Conservation (phyloP, 331 rosid genomes). For the Phaseolus coccineus region DNA sequence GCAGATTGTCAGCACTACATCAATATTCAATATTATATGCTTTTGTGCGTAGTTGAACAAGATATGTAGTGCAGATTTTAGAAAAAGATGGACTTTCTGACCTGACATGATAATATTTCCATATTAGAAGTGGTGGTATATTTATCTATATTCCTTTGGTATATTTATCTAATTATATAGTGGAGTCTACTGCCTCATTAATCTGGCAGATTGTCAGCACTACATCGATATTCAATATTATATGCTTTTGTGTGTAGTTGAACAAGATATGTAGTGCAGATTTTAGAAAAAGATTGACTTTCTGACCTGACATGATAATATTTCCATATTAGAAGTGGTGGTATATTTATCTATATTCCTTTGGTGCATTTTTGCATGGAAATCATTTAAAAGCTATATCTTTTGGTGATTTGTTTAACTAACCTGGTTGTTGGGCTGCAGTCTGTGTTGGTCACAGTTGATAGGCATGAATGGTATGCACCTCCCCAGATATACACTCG, state of each 20-base stretch:
- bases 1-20: constrained; percentile 1
- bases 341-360: constrained; percentile 18
- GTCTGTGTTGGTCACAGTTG: constrained; percentile 95
- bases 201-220: background rate
- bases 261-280: constrained; percentile 23
- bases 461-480: constrained; percentile 98
- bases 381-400: constrained; percentile 16
- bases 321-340: background rate
- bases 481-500: constrained; percentile 95
- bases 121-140: background rate
- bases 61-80: constrained; percentile 20
- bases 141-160: background rate
- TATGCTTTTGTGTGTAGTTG: constrained; percentile 10
- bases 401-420: constrained; percentile 38
- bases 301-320: background rate
- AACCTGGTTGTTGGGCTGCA: constrained; percentile 56
- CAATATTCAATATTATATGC: constrained; percentile 7
- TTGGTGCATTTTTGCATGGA: constrained; percentile 4
- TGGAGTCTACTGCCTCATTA: background rate
- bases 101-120: constrained; percentile 6
- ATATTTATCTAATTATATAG: background rate
- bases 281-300: constrained; percentile 7
- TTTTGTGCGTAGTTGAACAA: constrained; percentile 16
- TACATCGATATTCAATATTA: constrained; percentile 20
- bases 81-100: background rate